These are phyloP conservation scores for Bryum argenteum DNA, from an alignment of 225 moss, liverwort and hornwort genomes.

Conservation along the genomic window DNA sequence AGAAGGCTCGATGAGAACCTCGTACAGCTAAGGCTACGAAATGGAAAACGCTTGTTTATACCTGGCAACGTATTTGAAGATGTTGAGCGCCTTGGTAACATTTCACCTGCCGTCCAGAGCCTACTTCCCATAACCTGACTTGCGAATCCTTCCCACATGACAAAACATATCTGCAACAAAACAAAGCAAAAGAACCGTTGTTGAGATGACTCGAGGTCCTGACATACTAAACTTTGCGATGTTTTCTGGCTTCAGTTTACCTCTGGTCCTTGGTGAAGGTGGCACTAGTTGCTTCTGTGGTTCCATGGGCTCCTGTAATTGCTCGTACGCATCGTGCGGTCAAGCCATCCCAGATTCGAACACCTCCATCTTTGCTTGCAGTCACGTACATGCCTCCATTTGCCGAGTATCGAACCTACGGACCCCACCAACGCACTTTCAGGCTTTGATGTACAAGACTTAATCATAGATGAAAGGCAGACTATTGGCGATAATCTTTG, in stretches of 20 bases:
- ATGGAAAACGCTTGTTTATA: slow-evolving; percentile 15
- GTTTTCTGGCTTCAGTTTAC: slow-evolving; percentile 19
- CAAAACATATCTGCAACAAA: slow-evolving; percentile 68
- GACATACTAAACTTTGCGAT: too few relatives aligned
- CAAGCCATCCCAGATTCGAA: slow-evolving; percentile 90
- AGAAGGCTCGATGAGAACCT: slow-evolving; percentile 4
- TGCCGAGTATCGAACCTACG: slow-evolving; percentile 67
- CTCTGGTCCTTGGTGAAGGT: slow-evolving; percentile 86
- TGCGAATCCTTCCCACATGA: slow-evolving; percentile 93
- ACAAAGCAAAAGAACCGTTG: slow-evolving; percentile 15
- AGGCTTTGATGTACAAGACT: background rate
- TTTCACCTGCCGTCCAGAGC: slow-evolving; percentile 81
- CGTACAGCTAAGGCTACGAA: background rate
- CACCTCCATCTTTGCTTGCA: slow-evolving; percentile 90
- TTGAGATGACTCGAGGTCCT: background rate
- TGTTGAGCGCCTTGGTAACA: slow-evolving; percentile 85
- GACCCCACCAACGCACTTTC: slow-evolving; percentile 6
- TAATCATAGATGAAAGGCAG: slow-evolving; percentile 8
- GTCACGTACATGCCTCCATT: slow-evolving; percentile 87
- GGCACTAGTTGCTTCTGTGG: slow-evolving; percentile 83
- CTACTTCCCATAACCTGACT: slow-evolving; percentile 87
- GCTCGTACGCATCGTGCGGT: slow-evolving; percentile 83
- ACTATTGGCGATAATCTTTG: slow-evolving; percentile 1
- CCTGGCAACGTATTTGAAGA: slow-evolving; percentile 88
- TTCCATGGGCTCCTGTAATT: slow-evolving; percentile 79